These are phyloP conservation scores for Cryptococcus sp. DNA, from an alignment of 1,284 basidiomycete species.

Conservation along the genomic window DNA sequence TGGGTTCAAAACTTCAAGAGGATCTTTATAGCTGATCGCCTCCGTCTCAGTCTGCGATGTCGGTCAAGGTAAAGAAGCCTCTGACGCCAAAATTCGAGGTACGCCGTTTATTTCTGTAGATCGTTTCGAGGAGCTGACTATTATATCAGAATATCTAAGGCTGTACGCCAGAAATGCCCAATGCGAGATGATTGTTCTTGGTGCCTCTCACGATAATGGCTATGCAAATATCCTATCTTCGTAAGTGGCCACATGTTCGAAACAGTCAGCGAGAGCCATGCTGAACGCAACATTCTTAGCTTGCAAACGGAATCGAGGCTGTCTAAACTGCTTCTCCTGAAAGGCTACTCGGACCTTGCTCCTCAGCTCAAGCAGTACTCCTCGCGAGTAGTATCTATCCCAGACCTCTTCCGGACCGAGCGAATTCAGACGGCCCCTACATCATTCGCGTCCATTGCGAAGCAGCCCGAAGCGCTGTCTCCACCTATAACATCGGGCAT, in stretches of 20 bases:
- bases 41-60: slow-evolving; percentile 64
- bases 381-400: slow-evolving; percentile 61
- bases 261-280: neutral
- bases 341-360: slow-evolving; percentile 57
- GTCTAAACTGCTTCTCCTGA: slow-evolving; percentile 68
- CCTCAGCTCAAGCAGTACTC: slow-evolving; percentile 59
- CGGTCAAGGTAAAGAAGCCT: slow-evolving; percentile 64
- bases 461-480: slow-evolving; percentile 55
- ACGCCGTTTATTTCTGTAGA: slow-evolving; percentile 4
- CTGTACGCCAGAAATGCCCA: slow-evolving; percentile 73
- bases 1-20: slow-evolving; percentile 11
- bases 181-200: slow-evolving; percentile 70
- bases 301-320: slow-evolving; percentile 64
- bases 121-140: neutral
- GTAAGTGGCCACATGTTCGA: slow-evolving; percentile 11
- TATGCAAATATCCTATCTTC: slow-evolving; percentile 62
- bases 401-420: slow-evolving; percentile 65
- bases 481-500: neutral
- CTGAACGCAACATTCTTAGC: neutral
- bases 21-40: neutral
- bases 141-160: slow-evolving; percentile 65
- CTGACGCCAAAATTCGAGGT: slow-evolving; percentile 75
- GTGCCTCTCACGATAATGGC: slow-evolving; percentile 71
- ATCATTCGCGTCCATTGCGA: slow-evolving; percentile 60
- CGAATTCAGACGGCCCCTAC: slow-evolving; percentile 57